A percentile compares a stretch with the other conserved stretches of the same genome.
These are phyloP conservation scores for Arachis monticola DNA, from an alignment of 331 rosid species.

Conservation along the genomic window DNA sequence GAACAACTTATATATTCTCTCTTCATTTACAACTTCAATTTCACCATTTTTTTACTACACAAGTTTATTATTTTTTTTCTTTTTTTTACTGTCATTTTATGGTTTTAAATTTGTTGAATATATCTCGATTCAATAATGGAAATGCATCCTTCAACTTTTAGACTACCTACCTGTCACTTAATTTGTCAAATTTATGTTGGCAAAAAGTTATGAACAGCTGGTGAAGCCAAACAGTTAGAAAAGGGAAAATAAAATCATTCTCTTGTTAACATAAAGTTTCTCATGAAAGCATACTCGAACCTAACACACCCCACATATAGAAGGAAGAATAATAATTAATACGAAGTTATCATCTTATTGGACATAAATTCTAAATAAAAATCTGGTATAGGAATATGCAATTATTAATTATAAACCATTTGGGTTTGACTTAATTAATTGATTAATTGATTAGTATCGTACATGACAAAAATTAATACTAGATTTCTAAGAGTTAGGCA, in stretches of 20 bases:
- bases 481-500: constrained; percentile 26
- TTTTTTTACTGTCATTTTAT: neutral
- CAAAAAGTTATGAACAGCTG: neutral
- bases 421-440: constrained; percentile 29
- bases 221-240: neutral
- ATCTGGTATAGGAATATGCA: neutral
- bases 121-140: neutral
- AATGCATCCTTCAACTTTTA: neutral
- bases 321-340: neutral
- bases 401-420: neutral
- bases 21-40: too few relatives aligned
- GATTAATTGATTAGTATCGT: neutral
- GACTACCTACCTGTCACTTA: neutral
- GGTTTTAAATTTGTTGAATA: neutral
- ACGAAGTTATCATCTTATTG: constrained; percentile 3
- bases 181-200: neutral
- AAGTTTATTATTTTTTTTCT: neutral
- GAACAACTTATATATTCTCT: too few relatives aligned
- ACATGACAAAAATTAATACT: neutral
- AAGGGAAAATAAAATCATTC: constrained; percentile 10
- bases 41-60: too few relatives aligned
- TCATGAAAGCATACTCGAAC: constrained; percentile 33
- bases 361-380: neutral
- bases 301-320: constrained; percentile 31
- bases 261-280: constrained; percentile 25